Evolutionary conservation across 2,329 filamentous ascomycete genomes (phyloP).

Genomic region (Dendryphion nanum): DNA sequence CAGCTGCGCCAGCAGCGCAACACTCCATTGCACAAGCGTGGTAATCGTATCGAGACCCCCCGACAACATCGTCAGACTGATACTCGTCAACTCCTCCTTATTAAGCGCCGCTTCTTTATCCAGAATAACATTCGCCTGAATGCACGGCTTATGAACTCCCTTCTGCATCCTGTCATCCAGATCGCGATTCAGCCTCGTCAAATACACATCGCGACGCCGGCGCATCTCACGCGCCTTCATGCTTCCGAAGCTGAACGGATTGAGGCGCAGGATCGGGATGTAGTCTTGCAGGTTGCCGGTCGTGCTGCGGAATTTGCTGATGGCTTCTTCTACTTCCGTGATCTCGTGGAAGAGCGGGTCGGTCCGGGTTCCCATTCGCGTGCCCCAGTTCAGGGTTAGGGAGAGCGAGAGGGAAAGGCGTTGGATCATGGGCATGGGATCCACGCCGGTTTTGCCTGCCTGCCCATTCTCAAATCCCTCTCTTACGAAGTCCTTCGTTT

Average conservation of each 20-base stretch:
- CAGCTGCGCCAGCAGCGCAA: slow-evolving; percentile 58
- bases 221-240: slow-evolving; percentile 61
- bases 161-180: slow-evolving; percentile 61
- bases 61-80: slow-evolving; percentile 67
- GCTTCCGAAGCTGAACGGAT: slow-evolving; percentile 61
- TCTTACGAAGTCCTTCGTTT: slow-evolving; percentile 61
- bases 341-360: slow-evolving; percentile 62
- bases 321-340: slow-evolving; percentile 61
- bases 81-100: slow-evolving; percentile 62
- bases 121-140: slow-evolving; percentile 65
- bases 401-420: slow-evolving; percentile 62
- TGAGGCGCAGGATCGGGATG: slow-evolving; percentile 58
- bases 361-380: slow-evolving; percentile 59
- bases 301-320: slow-evolving; percentile 59
- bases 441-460: slow-evolving; percentile 54
- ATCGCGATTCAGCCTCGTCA: slow-evolving; percentile 56
- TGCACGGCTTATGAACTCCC: slow-evolving; percentile 62
- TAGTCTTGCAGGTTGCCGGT: slow-evolving; percentile 63
- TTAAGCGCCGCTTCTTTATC: slow-evolving; percentile 64
- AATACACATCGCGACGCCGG: slow-evolving; percentile 59
- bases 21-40: slow-evolving; percentile 64
- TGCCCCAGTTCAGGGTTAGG: slow-evolving; percentile 66
- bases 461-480: slow-evolving; percentile 60
- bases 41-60: slow-evolving; percentile 67
- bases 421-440: slow-evolving; percentile 69